Percentiles rank a stretch among this genome's conserved stretches.
Conservation (phyloP, 2,329 filamentous ascomycete species). For the Pestalotiopsis sp. region DNA sequence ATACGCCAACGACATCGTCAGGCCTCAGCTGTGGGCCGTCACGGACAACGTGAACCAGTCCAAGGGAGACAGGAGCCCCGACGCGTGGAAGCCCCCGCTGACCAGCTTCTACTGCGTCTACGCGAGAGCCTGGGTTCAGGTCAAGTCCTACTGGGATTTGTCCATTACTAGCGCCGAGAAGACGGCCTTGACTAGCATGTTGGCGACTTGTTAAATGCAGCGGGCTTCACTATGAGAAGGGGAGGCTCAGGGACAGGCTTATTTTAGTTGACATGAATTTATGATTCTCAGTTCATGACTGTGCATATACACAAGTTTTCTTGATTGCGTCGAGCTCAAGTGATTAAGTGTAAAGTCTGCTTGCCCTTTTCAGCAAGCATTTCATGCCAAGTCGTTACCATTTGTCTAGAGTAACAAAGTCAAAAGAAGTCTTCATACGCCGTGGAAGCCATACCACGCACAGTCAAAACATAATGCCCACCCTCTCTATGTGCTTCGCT, state of each 20-base stretch:
- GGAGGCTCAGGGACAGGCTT: neutral
- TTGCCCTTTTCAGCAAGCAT: too few species aligned
- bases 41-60: slow-evolving; percentile 74
- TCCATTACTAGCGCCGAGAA: slow-evolving; percentile 75
- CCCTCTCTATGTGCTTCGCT: slow-evolving; percentile 38
- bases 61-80: slow-evolving; percentile 76
- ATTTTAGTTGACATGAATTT: neutral
- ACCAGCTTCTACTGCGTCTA: slow-evolving; percentile 77
- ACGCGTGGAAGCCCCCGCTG: slow-evolving; percentile 75
- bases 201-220: slow-evolving; percentile 59
- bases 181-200: slow-evolving; percentile 64
- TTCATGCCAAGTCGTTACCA: too few species aligned
- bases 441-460: neutral
- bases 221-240: neutral
- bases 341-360: too few species aligned
- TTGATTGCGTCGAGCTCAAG: too few species aligned
- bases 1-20: slow-evolving; percentile 77
- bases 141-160: slow-evolving; percentile 74
- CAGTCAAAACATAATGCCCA: neutral
- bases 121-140: slow-evolving; percentile 74
- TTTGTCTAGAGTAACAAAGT: neutral
- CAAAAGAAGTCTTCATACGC: slow-evolving; percentile 12
- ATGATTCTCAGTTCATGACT: neutral
- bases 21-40: slow-evolving; percentile 79
- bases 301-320: too few species aligned